Evolutionary conservation across 805 yeast genomes (phyloP), one percentile per base, ranked within the genome.

Genomic region (Yarrowia sp.): DNA sequence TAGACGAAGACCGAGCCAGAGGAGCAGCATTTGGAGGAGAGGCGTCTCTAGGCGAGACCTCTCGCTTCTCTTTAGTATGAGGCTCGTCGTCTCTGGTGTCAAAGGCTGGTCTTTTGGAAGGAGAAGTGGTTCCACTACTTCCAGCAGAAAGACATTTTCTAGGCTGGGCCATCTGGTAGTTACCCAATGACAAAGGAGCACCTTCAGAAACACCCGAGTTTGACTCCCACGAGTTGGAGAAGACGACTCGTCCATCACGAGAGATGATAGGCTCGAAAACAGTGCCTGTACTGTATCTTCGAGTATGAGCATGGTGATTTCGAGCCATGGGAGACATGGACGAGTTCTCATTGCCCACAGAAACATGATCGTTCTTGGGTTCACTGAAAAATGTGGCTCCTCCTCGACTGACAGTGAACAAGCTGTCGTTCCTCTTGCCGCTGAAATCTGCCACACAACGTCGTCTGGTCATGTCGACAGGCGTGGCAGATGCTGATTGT

Each of bases 191-290:
- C 43, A 43, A 5, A 3, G 65, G 52, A 9, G 19, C 42, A 2
- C 36, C 42, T 16, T 56, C 64, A 42, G 64, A 56, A 15, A 56
- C 64, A 10, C 50, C 65, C 5, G 65, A 43, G 42, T 45, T 45
- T 12, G 65, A 59, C 36, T 59, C 65, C 65, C 65, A 59, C 7
- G 65, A 59, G 46, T 43, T 59, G 11, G 65, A 59, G 8, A 59
- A 59, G 40, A 45, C 50, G 8, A 59, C 52, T 16, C 48, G 10
- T 4, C 63, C 63, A 14, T 59, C 52, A 5, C 52, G 40, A 5
- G 42, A 32, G n/a, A 35, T 43, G 19, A 35, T 11, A 11, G 50
- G 65, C 41, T 45, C 52, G 8, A 59, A 45, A 32, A 59, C 65
- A 1, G 65, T 59, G 8, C 65, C 65, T 1, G 65, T 59, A 9